These are phyloP conservation scores for Neonectria sp. DNA, from an alignment of 2,329 filamentous ascomycete species.

Conservation along the genomic window DNA sequence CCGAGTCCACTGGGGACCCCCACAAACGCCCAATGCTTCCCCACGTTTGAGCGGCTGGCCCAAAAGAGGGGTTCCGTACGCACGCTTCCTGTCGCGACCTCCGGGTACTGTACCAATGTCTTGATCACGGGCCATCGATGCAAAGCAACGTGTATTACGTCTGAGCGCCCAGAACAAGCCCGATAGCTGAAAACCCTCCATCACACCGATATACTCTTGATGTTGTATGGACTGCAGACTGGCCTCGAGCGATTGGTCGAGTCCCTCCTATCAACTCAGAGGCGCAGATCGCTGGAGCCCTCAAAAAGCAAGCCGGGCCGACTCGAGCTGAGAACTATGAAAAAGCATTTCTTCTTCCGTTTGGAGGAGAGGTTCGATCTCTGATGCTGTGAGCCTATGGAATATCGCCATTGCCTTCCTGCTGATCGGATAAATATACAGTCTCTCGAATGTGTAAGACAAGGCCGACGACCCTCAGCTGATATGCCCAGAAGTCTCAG, in stretches of 20 bases:
- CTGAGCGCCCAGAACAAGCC: background rate
- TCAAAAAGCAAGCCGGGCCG: background rate
- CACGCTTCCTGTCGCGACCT: constrained; percentile 2
- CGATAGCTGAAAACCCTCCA: background rate
- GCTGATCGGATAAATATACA: background rate
- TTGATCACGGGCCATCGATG: constrained; percentile 12
- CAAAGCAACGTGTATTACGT: background rate
- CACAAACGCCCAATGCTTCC: background rate
- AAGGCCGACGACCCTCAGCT: background rate
- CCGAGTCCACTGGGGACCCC: background rate
- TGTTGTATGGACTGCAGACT: background rate
- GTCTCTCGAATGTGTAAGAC: background rate
- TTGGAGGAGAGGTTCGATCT: background rate
- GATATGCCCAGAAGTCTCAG: background rate
- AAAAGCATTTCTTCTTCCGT: background rate
- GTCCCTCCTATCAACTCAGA: background rate
- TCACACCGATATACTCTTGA: background rate
- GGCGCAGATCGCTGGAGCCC: background rate
- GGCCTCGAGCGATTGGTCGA: background rate
- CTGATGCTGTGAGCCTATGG: background rate
- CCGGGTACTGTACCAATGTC: background rate
- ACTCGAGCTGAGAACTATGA: background rate
- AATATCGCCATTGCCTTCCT: background rate
- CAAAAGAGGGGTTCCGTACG: background rate
- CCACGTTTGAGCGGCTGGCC: background rate